Base-by-base conservation (phyloP, 2,329 filamentous ascomycete genomes). In the Orbilia ellipsospora region DNA sequence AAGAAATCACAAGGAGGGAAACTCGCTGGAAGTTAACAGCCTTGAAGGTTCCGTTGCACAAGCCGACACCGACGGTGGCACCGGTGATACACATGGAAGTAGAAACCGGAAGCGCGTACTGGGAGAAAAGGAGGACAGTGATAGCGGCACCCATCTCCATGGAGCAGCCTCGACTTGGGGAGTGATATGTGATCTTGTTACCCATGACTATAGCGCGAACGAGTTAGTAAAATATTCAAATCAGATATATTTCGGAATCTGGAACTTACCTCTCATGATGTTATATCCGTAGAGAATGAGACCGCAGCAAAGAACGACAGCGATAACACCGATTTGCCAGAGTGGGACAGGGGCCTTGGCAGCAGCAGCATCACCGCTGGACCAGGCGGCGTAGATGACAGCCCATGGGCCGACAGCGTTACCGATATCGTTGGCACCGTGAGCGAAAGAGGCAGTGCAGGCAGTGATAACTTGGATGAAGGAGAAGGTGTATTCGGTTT, bases 371-470 rank as follows among this genome's bases (percentile, higher is more conserved):
- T 79, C 80, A 1, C 86, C 87, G 0, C 83, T 84, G 36, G 82
- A 79, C 87, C 88, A 91, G 77, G 89, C 86, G 74, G 87, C 83
- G 82, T 85, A 90, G 79, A 90, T 87, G 62, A 87, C 86, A 1
- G 89, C 87, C 79, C 87, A 89, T 0, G 88, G 89, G 0, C 88
- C 88, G 65, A 89, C 85, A 28, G 88, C 87, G 80, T 87, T 90
- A 78, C 87, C 84, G 18, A 90, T 87, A 75, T 90, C 89, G 80
- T 90, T 91, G 78, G 88, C 88, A 23, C 89, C 89, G 82, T 91
- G 90, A 0, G 89, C 89, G 79, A 92, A 92, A 1, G 89, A 91
- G 36, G 90, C 90, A 72, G 90, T 91, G 83, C 89, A 90, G 70
- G 90, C 90, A 36, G 89, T 90, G 70, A 90, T 81, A 73, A 91